Evolutionary conservation across 2,329 filamentous ascomycete genomes (phyloP), one percentile per base, ranked within the genome.

Genomic region (Cercospora sp.): DNA sequence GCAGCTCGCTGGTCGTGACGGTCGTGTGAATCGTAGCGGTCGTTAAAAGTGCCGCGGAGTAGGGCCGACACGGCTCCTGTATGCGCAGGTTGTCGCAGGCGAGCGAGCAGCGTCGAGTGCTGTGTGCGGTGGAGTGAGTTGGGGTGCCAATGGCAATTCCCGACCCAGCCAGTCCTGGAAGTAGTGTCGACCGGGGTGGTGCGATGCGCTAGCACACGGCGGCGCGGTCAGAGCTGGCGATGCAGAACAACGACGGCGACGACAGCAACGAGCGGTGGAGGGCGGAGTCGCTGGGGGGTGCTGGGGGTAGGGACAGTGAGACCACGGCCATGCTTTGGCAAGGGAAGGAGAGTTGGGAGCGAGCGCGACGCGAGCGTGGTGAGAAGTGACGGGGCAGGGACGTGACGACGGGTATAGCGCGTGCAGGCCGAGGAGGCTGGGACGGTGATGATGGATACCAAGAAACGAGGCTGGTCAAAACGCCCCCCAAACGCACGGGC

Each of bases 1-100:
- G 61, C 28, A 64, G 61, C 32, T 64, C 49, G 55, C 37, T 21
- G 34, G 37, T 66, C 55, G 55, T 60, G 63, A 26, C n/a, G 78
- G 79, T 86, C 84, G 84, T 87, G 79, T 72, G 73, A 72, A 72
- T 86, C 84, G 85, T 86, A 77, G 79, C 80, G 79, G 80, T 86
- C 84, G 83, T 86, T 80, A 86, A 81, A 79, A 64, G 77, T 75
- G 78, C 75, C 73, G 71, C 71, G 75, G 72, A 73, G 74, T 76
- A 75, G 75, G 75, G 74, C 78, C 80, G 82, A 82, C 83, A 85
- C 81, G 74, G 71, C 72, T 72, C 68, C 74, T 72, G 71, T 24
- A 63, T 45, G 65, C 63, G 65, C 60, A 68, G 51, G 63, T 49
- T 51, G 60, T 63, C 63, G 58, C 63, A 32, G 53, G 66, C 32